Conservation (phyloP, 768 basidiomycete species). For the Suillus paluster region DNA sequence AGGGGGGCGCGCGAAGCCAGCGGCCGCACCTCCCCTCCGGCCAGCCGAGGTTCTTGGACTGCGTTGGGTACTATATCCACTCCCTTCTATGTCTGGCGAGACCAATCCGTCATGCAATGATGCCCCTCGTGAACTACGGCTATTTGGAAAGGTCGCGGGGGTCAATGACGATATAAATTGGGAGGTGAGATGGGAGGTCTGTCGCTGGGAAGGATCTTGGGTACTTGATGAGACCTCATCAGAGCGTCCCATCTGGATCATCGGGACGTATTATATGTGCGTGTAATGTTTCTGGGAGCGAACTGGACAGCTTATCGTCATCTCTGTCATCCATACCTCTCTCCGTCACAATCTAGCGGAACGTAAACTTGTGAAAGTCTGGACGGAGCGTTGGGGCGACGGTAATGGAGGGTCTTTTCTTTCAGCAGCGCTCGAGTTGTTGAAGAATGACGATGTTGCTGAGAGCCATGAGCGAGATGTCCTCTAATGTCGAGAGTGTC, state of each 20-base stretch:
- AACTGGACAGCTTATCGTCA: slow-evolving; percentile 11
- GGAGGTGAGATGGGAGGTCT: slow-evolving; percentile 4
- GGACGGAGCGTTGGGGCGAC: neutral
- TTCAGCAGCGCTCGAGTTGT: slow-evolving; percentile 19
- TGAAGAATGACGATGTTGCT: slow-evolving; percentile 19
- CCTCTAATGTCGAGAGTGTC: slow-evolving; percentile 17
- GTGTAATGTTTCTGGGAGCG: slow-evolving; percentile 16
- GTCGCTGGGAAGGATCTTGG: slow-evolving; percentile 11
- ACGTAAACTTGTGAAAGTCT: neutral
- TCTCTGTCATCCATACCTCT: slow-evolving; percentile 17
- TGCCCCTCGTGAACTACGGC: slow-evolving; percentile 1
- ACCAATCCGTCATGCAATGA: slow-evolving; percentile 5
- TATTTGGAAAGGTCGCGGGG: slow-evolving; percentile 14
- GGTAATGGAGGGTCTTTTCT: slow-evolving; percentile 13
- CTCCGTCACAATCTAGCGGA: neutral
- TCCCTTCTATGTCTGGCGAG: slow-evolving; percentile 9
- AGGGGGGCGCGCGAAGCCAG: neutral
- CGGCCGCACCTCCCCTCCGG: neutral
- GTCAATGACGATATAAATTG: slow-evolving; percentile 9
- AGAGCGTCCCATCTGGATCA: slow-evolving; percentile 1
- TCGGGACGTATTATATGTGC: slow-evolving; percentile 10
- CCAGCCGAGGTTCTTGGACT: slow-evolving; percentile 1
- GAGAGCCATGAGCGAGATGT: slow-evolving; percentile 27
- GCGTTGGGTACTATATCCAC: slow-evolving; percentile 9
- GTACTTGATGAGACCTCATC: slow-evolving; percentile 13